Evolutionary conservation across 495 filamentous ascomycete species (phyloP).

Genomic region (Lepraria neglecta): DNA sequence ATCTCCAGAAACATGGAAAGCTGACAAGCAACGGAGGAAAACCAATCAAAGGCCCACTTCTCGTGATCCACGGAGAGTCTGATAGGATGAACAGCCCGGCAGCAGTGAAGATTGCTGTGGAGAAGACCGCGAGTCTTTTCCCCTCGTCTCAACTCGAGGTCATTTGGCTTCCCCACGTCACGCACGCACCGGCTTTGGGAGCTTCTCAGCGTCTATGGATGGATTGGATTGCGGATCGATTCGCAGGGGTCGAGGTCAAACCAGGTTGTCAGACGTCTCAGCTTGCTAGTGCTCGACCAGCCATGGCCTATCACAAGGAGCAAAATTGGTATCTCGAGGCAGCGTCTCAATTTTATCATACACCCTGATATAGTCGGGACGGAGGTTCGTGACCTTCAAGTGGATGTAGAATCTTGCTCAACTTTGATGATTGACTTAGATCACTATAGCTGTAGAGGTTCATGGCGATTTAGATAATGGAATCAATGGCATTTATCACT

Average conservation of each 20-base stretch:
- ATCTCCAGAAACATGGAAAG: background rate
- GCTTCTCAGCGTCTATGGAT: constrained; percentile 34
- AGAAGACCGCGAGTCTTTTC: background rate
- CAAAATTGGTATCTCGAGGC: constrained; percentile 17
- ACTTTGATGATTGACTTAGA: too few species aligned
- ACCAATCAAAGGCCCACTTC: background rate
- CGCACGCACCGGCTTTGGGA: constrained; percentile 33
- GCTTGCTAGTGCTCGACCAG: constrained; percentile 1
- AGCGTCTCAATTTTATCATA: background rate
- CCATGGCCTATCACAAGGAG: background rate
- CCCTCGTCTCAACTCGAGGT: constrained; percentile 32
- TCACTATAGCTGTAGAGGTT: too few species aligned
- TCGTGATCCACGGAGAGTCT: background rate
- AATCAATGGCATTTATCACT: too few species aligned
- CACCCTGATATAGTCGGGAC: too few species aligned
- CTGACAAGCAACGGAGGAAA: background rate
- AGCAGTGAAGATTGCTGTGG: background rate
- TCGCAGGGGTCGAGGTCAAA: constrained; percentile 27
- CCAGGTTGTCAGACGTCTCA: background rate
- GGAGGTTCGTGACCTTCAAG: too few species aligned
- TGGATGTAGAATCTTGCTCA: too few species aligned
- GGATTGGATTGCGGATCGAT: constrained; percentile 37
- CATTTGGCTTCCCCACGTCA: constrained; percentile 27
- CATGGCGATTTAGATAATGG: too few species aligned
- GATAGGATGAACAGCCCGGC: background rate